Conservation (phyloP, 2,329 filamentous ascomycete genomes). For the Helotiales sp. region DNA sequence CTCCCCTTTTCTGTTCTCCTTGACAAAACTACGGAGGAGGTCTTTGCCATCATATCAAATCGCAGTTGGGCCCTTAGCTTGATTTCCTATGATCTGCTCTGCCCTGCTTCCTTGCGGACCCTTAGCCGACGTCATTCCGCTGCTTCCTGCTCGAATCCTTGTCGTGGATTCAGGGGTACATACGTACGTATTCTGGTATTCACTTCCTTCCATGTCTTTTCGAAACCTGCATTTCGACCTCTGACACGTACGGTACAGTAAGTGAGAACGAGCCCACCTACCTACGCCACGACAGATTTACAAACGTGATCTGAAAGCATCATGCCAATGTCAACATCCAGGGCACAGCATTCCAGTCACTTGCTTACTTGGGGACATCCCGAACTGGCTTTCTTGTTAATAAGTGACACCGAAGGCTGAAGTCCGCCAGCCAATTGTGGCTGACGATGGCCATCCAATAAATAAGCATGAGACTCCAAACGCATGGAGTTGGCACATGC, state of each 20-base stretch:
- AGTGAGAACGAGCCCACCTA: no score
- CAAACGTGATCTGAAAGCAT: not conserved
- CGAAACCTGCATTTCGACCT: not conserved
- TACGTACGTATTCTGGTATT: slow-evolving; percentile 41
- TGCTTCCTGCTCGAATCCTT: slow-evolving; percentile 4
- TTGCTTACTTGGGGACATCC: not conserved
- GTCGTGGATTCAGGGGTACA: slow-evolving; percentile 33
- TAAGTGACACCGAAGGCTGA: not conserved
- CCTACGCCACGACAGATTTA: no score
- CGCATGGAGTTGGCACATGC: slow-evolving; percentile 20
- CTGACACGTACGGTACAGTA: no score
- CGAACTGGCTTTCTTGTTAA: not conserved
- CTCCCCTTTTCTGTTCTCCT: no score
- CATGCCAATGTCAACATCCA: not conserved
- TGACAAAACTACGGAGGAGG: no score
- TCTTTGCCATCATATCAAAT: no score
- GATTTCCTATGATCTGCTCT: no score
- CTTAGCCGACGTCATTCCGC: slow-evolving; percentile 5
- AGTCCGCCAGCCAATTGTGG: not conserved
- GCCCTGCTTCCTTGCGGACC: not conserved
- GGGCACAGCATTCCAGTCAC: not conserved
- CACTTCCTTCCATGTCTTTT: not conserved
- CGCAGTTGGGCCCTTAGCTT: no score
- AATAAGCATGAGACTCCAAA: slow-evolving; percentile 13
- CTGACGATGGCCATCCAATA: not conserved